A percentile compares a stretch with the other conserved stretches of the same genome.
Conservation (phyloP, 805 yeast species). For the Kluyveromyces starmeri region DNA sequence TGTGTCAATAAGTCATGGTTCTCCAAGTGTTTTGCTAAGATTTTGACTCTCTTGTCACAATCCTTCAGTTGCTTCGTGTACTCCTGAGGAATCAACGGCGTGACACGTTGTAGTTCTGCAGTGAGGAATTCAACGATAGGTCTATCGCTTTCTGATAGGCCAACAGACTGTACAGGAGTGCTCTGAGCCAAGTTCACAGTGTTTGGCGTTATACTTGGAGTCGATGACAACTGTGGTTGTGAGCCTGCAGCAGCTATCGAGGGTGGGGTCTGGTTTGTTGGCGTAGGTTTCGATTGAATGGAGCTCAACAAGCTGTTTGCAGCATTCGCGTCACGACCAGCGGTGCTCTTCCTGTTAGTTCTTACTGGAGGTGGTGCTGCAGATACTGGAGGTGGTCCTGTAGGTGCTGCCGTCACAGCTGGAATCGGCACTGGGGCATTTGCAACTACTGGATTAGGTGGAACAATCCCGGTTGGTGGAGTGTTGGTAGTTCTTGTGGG, state of each 20-base stretch:
- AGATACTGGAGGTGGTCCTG: conserved; percentile 21
- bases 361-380: conserved; percentile 30
- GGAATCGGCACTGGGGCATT: conserved; percentile 16
- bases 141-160: conserved; percentile 48
- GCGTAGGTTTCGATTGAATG: conserved; percentile 10
- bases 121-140: conserved; percentile 53
- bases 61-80: conserved; percentile 67
- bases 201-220: conserved; percentile 11
- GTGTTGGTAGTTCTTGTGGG: conserved; percentile 17
- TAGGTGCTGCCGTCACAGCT: conserved; percentile 20
- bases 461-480: conserved; percentile 5
- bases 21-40: conserved; percentile 70
- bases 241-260: background rate
- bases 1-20: conserved; percentile 56
- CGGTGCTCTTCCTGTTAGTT: conserved; percentile 16
- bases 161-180: conserved; percentile 54
- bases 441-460: conserved; percentile 15
- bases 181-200: conserved; percentile 22
- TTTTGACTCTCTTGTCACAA: conserved; percentile 70
- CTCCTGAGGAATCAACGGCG: conserved; percentile 68
- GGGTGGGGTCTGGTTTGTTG: background rate
- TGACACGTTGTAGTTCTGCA: conserved; percentile 47
- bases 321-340: conserved; percentile 13
- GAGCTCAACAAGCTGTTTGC: conserved; percentile 18
- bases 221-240: conserved; percentile 15